phyloP scores from a whole-genome alignment of 2,329 filamentous ascomycete genomes.

The Xylaria polymorpha region DNA sequence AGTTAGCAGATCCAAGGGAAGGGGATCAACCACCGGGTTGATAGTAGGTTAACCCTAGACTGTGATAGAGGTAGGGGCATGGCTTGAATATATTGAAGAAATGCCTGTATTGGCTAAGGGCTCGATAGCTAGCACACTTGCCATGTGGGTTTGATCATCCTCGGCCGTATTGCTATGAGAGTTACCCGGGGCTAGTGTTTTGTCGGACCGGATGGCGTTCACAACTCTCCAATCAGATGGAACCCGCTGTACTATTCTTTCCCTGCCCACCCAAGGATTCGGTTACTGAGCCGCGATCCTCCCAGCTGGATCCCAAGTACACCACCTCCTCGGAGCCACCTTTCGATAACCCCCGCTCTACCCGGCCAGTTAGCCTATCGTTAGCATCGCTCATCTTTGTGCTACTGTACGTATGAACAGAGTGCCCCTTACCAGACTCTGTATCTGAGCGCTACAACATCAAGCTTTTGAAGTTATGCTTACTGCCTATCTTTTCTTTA shows the following conservation, averaged over 20 bases:
- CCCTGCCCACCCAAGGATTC: slow-evolving; percentile 19
- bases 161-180: neutral
- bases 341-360: slow-evolving; percentile 7
- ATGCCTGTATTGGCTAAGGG: neutral
- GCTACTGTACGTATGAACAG: neutral
- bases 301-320: slow-evolving; percentile 13
- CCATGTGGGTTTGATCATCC: slow-evolving; percentile 7
- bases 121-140: neutral
- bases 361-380: slow-evolving; percentile 1
- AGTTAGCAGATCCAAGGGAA: slow-evolving; percentile 20
- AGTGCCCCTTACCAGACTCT: neutral
- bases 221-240: slow-evolving; percentile 5
- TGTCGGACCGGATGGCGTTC: neutral
- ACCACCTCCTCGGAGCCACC: slow-evolving; percentile 9
- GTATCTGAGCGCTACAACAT: neutral
- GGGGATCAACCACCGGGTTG: slow-evolving; percentile 5
- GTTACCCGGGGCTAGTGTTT: slow-evolving; percentile 9
- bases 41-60: neutral
- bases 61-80: neutral
- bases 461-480: no score
- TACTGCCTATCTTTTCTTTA: neutral
- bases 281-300: slow-evolving; percentile 30
- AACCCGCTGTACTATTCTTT: neutral
- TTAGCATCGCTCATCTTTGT: neutral
- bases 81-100: neutral